Percentiles rank a stretch among this genome's conserved stretches.
These are phyloP conservation scores for Penicillium italicum DNA, from an alignment of 2,329 filamentous ascomycete species.

Conservation along the genomic window DNA sequence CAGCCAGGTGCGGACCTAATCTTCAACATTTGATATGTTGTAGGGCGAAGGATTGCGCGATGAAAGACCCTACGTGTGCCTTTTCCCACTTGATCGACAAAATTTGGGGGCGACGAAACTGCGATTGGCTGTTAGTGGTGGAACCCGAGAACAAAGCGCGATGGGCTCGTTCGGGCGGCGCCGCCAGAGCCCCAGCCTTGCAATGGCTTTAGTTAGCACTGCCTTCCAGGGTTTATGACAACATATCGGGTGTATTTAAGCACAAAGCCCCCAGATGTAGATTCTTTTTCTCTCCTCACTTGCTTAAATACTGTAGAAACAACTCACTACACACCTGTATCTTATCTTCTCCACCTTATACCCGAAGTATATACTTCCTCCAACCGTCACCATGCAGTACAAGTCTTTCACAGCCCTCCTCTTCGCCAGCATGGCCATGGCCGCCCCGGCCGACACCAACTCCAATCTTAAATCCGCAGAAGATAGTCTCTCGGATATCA, in stretches of 20 bases:
- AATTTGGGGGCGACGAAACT: constrained; percentile 4
- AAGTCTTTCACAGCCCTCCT: constrained; percentile 11
- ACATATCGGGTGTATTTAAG: neutral
- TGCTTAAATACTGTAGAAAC: neutral
- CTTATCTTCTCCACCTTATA: neutral
- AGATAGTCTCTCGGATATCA: neutral
- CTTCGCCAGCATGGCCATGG: constrained; percentile 9
- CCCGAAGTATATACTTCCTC: neutral
- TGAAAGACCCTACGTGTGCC: neutral
- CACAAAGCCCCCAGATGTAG: neutral
- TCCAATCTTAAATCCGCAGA: neutral
- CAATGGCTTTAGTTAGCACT: neutral
- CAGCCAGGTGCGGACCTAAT: neutral
- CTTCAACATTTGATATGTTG: neutral
- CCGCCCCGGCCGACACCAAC: neutral
- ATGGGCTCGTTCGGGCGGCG: neutral
- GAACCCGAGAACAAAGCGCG: constrained; percentile 1
- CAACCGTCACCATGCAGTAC: constrained; percentile 13
- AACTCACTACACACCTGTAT: neutral
- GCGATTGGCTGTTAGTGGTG: constrained; percentile 9
- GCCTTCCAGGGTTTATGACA: neutral
- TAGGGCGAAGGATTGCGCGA: neutral
- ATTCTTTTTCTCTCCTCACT: neutral
- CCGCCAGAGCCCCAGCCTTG: neutral
- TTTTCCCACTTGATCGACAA: neutral